A percentile compares a stretch with the other conserved stretches of the same genome.
phyloP scores from a whole-genome alignment of 768 basidiomycete species.

The Pisolithus microcarpus region DNA sequence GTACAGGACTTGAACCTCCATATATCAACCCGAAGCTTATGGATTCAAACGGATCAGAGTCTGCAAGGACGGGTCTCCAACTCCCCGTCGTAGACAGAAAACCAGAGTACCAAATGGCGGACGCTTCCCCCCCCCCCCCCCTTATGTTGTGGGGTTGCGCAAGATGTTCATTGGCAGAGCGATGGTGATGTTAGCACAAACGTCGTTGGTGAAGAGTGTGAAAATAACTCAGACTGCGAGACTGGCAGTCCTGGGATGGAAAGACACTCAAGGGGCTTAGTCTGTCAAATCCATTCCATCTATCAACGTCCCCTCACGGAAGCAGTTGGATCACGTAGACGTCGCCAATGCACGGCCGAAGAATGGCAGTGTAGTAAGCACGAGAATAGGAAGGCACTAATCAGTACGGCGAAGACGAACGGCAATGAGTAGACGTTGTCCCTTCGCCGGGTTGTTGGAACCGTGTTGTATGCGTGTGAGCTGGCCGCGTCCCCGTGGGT shows the following conservation, averaged over 20 bases:
- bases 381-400: constrained; percentile 22
- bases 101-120: constrained; percentile 92
- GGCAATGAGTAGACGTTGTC: background rate
- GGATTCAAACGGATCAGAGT: constrained; percentile 46
- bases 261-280: constrained; percentile 29
- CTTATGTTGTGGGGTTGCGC: constrained; percentile 88
- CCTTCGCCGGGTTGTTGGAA: no score
- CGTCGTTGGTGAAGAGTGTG: background rate
- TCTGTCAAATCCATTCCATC: constrained; percentile 46
- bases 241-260: constrained; percentile 14
- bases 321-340: constrained; percentile 63
- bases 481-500: no score
- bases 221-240: constrained; percentile 30
- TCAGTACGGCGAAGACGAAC: background rate
- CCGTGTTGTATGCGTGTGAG: no score
- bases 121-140: constrained; percentile 79
- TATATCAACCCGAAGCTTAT: constrained; percentile 67
- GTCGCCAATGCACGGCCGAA: constrained; percentile 77
- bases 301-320: constrained; percentile 55
- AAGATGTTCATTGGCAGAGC: constrained; percentile 67
- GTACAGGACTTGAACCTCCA: constrained; percentile 69
- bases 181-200: background rate
- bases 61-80: constrained; percentile 13
- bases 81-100: constrained; percentile 57
- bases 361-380: constrained; percentile 49